Evolutionary conservation across 345 rosid genomes (phyloP).

Genomic region (Linum tenue): DNA sequence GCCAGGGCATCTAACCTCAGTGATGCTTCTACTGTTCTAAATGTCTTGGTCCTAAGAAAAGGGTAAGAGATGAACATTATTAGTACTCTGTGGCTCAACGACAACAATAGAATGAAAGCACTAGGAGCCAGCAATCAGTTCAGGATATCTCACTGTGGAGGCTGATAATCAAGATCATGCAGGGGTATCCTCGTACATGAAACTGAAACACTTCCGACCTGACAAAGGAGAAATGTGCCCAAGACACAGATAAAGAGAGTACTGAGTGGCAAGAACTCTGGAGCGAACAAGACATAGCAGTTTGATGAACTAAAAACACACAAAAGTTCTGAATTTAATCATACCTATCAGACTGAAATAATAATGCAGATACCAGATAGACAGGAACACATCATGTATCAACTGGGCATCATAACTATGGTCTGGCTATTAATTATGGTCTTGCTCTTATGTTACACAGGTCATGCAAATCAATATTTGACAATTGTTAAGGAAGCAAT

Average conservation of each 20-base stretch:
- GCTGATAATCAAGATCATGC: constrained; percentile 75
- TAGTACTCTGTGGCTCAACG: constrained; percentile 4
- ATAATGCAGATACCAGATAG: neutral
- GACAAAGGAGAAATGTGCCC: constrained; percentile 10
- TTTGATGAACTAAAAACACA: no score
- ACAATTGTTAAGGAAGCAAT: neutral
- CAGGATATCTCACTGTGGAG: constrained; percentile 59
- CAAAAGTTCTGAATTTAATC: no score
- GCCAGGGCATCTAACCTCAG: constrained; percentile 88
- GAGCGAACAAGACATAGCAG: neutral
- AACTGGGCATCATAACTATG: neutral
- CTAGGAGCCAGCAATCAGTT: neutral
- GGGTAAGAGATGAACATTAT: neutral
- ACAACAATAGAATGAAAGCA: neutral
- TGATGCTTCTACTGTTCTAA: constrained; percentile 77
- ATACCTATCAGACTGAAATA: no score
- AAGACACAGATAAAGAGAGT: constrained; percentile 1
- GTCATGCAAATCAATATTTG: neutral
- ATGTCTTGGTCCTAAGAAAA: neutral
- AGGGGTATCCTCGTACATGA: constrained; percentile 72
- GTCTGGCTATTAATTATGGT: neutral
- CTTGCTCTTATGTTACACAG: constrained; percentile 1
- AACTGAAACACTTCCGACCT: constrained; percentile 86
- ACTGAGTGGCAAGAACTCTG: neutral
- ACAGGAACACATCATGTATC: neutral